A percentile compares a stretch with the other conserved stretches of the same genome.
Evolutionary conservation across 1,284 basidiomycete genomes (phyloP).

Genomic region (Waitea zeae): DNA sequence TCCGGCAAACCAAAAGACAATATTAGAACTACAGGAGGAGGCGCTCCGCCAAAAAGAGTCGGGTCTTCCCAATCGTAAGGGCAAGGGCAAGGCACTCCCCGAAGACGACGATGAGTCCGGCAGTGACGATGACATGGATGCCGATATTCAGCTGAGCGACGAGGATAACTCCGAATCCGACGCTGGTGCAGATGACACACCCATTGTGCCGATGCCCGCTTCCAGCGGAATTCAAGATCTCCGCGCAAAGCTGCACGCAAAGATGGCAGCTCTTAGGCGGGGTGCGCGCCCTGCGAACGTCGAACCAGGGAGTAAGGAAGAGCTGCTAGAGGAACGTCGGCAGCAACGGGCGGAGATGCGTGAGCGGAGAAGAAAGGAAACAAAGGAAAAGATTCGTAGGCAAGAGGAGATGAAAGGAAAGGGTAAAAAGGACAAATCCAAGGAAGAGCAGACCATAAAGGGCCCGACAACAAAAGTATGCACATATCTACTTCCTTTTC

Average conservation of each 20-base stretch:
- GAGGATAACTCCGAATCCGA: slow-evolving; percentile 10
- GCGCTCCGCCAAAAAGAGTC: slow-evolving; percentile 15
- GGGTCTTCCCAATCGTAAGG: slow-evolving; percentile 14
- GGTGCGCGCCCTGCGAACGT: slow-evolving; percentile 18
- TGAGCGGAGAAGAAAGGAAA: slow-evolving; percentile 69
- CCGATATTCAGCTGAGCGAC: slow-evolving; percentile 15
- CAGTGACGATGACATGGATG: slow-evolving; percentile 19
- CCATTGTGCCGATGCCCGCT: slow-evolving; percentile 54
- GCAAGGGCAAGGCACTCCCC: slow-evolving; percentile 30
- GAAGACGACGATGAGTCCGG: slow-evolving; percentile 19
- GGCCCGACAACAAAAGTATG: slow-evolving; percentile 34
- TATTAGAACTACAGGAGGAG: slow-evolving; percentile 60
- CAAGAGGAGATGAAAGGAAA: slow-evolving; percentile 33
- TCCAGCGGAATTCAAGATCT: slow-evolving; percentile 54
- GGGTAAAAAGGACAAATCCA: slow-evolving; percentile 31
- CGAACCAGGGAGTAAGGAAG: slow-evolving; percentile 53
- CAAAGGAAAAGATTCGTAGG: slow-evolving; percentile 57
- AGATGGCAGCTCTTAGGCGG: slow-evolving; percentile 55
- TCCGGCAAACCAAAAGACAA: slow-evolving; percentile 73
- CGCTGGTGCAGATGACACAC: slow-evolving; percentile 11
- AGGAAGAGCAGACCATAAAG: slow-evolving; percentile 25
- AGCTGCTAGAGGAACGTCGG: slow-evolving; percentile 65
- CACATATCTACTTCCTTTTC: not conserved
- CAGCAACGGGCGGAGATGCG: slow-evolving; percentile 63
- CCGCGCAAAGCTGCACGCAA: slow-evolving; percentile 61